phyloP scores from a whole-genome alignment of 2,329 filamentous ascomycete species.

The Phaeophleospora eucalypticola region DNA sequence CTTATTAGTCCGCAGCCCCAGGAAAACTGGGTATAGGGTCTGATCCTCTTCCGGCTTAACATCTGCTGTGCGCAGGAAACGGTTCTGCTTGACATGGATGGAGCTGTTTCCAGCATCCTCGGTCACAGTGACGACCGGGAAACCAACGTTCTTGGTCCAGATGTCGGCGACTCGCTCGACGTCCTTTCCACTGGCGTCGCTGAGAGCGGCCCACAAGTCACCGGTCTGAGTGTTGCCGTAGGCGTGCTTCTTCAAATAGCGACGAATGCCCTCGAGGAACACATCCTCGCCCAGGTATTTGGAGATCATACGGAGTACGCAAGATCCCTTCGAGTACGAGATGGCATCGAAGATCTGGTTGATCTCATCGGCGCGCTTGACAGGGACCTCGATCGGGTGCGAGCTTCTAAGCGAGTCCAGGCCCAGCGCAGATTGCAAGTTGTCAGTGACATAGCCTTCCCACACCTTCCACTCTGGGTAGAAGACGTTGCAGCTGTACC shows the following conservation, averaged over 20 bases:
- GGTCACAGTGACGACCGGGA: conserved; percentile 82
- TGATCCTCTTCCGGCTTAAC: conserved; percentile 90
- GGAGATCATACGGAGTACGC: conserved; percentile 94
- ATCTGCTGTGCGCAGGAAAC: conserved; percentile 87
- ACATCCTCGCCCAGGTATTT: conserved; percentile 88
- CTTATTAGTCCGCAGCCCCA: conserved; percentile 78
- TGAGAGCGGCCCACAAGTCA: conserved; percentile 84
- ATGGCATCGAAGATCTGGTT: conserved; percentile 99
- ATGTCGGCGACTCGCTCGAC: conserved; percentile 88
- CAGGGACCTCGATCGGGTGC: conserved; percentile 92
- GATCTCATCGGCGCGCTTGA: conserved; percentile 91
- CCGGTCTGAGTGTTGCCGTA: conserved; percentile 90
- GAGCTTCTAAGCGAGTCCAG: conserved; percentile 90
- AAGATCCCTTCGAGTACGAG: conserved; percentile 94
- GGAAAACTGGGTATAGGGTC: conserved; percentile 82
- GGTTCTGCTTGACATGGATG: conserved; percentile 89
- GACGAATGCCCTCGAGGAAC: conserved; percentile 86
- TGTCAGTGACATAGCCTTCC: conserved; percentile 92
- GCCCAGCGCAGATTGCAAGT: conserved; percentile 78
- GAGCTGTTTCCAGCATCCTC: conserved; percentile 66
- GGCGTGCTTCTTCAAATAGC: conserved; percentile 93
- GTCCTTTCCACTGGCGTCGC: conserved; percentile 84
- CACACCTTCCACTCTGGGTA: conserved; percentile 99
- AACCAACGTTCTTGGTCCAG: conserved; percentile 96
- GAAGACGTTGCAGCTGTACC: conserved; percentile 91